These are phyloP conservation scores for Lagenidium giganteum DNA, from an alignment of 352 stramenopile genomes.

Conservation along the genomic window DNA sequence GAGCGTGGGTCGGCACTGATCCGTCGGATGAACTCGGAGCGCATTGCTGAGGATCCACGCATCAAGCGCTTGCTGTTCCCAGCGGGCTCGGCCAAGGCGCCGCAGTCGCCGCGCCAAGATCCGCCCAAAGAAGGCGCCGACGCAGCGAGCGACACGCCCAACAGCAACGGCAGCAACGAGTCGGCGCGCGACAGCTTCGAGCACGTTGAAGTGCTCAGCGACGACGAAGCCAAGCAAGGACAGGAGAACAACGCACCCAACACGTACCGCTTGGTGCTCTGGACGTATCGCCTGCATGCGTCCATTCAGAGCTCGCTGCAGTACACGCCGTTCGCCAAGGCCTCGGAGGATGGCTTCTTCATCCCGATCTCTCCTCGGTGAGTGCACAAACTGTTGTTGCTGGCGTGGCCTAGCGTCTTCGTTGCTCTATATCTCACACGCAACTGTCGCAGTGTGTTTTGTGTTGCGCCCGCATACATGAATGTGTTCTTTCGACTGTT, in stretches of 20 bases:
- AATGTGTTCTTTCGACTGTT: conserved; percentile 77
- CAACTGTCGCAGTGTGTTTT: conserved; percentile 71
- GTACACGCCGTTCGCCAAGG: conserved; percentile 74
- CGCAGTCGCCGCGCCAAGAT: conserved; percentile 9
- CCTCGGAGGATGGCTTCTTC: conserved; percentile 77
- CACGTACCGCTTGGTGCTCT: conserved; percentile 66
- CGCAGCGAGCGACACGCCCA: neutral
- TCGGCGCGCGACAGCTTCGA: conserved; percentile 54
- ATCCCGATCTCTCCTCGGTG: conserved; percentile 75
- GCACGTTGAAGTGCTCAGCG: conserved; percentile 51
- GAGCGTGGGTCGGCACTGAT: conserved; percentile 81
- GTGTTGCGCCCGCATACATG: conserved; percentile 69
- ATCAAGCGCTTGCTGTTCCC: conserved; percentile 58
- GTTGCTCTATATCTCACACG: no score
- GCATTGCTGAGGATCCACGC: conserved; percentile 77
- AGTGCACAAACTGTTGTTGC: neutral
- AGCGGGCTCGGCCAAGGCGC: conserved; percentile 17
- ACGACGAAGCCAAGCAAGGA: conserved; percentile 63
- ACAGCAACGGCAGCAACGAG: neutral
- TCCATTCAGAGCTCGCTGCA: conserved; percentile 70
- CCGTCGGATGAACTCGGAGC: conserved; percentile 86
- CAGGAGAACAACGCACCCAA: conserved; percentile 69
- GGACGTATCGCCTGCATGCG: conserved; percentile 73
- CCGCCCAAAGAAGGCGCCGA: neutral
- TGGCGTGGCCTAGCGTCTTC: no score